phyloP scores from a whole-genome alignment of 2,329 filamentous ascomycete genomes.

The Pyrenophora graminea region DNA sequence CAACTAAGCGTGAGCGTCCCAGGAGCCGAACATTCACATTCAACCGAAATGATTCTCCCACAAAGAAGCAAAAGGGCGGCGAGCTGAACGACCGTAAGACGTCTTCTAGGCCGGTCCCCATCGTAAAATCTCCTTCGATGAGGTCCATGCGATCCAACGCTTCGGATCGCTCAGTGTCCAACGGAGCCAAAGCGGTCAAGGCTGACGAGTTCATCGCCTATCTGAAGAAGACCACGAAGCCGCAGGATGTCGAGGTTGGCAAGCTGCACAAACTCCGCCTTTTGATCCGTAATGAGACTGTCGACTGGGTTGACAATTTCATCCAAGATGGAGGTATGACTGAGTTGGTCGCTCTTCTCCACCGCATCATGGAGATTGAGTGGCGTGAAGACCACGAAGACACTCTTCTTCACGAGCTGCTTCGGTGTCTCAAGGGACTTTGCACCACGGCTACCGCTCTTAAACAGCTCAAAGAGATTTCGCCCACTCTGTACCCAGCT shows the following conservation, averaged over 20 bases:
- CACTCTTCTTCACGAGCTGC: slow-evolving; percentile 83
- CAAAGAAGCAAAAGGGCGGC: slow-evolving; percentile 72
- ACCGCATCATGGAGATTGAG: slow-evolving; percentile 92
- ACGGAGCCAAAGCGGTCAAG: slow-evolving; percentile 73
- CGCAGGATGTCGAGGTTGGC: slow-evolving; percentile 86
- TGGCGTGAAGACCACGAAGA: slow-evolving; percentile 99
- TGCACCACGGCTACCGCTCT: slow-evolving; percentile 89
- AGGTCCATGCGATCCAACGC: slow-evolving; percentile 59
- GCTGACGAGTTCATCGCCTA: slow-evolving; percentile 87
- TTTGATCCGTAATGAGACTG: slow-evolving; percentile 89
- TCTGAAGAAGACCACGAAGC: slow-evolving; percentile 77
- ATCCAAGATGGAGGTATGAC: slow-evolving; percentile 89
- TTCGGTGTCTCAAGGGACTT: slow-evolving; percentile 90
- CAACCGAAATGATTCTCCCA: slow-evolving; percentile 70
- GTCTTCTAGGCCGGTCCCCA: slow-evolving; percentile 72
- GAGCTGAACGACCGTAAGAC: slow-evolving; percentile 57
- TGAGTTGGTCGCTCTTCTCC: slow-evolving; percentile 82
- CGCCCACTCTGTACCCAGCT: slow-evolving; percentile 80
- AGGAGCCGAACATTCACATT: slow-evolving; percentile 81
- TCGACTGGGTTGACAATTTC: slow-evolving; percentile 93
- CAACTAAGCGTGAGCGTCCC: slow-evolving; percentile 54
- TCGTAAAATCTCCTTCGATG: slow-evolving; percentile 66
- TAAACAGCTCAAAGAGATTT: slow-evolving; percentile 78
- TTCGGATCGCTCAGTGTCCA: slow-evolving; percentile 64
- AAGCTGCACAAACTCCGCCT: slow-evolving; percentile 91